phyloP scores from a whole-genome alignment of 2,329 filamentous ascomycete genomes.

The Tolypocladium tundrense region DNA sequence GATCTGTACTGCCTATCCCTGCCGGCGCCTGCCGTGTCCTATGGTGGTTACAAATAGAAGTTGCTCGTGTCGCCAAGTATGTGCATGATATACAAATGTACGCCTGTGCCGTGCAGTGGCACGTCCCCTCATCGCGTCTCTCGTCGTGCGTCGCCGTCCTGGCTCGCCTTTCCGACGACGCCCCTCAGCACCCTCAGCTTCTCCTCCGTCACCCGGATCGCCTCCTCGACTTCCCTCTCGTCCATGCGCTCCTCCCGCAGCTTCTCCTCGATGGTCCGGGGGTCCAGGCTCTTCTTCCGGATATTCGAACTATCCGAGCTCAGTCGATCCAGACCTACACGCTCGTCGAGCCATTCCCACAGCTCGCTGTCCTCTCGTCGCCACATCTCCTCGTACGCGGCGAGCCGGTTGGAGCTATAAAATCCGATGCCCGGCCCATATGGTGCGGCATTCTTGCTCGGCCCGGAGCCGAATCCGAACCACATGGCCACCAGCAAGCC shows the following conservation, averaged over 20 bases:
- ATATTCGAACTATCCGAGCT: constrained; percentile 20
- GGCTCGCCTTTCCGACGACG: constrained; percentile 45
- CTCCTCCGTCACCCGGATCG: constrained; percentile 79
- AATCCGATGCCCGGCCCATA: constrained; percentile 22
- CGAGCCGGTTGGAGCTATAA: constrained; percentile 52
- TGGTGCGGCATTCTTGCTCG: constrained; percentile 23
- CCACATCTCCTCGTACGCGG: constrained; percentile 93
- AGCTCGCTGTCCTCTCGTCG: constrained; percentile 74
- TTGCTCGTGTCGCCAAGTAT: neutral
- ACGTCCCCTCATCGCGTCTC: neutral
- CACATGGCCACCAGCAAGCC: constrained; percentile 65
- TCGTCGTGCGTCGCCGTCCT: neutral
- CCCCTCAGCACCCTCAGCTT: constrained; percentile 67
- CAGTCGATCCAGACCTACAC: constrained; percentile 60
- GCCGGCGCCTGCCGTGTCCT: neutral
- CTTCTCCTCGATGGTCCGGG: constrained; percentile 49
- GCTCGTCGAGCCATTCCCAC: constrained; percentile 89
- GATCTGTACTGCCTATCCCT: neutral
- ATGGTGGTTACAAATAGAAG: neutral
- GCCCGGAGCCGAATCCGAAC: constrained; percentile 51
- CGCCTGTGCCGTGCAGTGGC: neutral
- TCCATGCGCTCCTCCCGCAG: constrained; percentile 52
- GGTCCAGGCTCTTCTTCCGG: constrained; percentile 40
- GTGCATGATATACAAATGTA: constrained; percentile 1
- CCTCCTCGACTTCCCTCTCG: constrained; percentile 64